phyloP scores from a whole-genome alignment of 805 yeast species.

The Starmerella davenportii region DNA sequence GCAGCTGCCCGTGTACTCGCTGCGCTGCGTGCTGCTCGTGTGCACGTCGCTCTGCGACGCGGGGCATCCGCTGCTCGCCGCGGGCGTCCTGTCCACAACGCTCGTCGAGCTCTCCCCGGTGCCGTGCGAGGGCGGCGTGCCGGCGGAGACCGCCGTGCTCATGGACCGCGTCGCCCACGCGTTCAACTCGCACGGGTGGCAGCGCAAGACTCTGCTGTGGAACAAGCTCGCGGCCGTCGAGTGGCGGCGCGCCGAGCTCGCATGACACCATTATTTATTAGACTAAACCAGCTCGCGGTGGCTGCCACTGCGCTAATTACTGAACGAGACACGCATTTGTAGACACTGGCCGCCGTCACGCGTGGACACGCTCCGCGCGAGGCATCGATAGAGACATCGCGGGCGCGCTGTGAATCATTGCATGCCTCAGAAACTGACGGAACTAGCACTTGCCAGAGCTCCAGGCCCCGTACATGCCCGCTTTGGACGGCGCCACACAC shows the following conservation, averaged over 20 bases:
- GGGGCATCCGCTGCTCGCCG: conserved; percentile 28
- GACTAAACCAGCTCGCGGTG: too few species aligned
- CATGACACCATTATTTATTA: not conserved
- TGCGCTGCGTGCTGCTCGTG: conserved; percentile 47
- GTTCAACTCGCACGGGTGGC: conserved; percentile 28
- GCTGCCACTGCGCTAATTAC: too few species aligned
- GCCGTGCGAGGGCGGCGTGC: conserved; percentile 6
- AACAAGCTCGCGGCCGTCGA: conserved; percentile 19
- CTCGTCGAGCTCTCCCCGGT: conserved; percentile 26
- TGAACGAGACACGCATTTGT: too few species aligned
- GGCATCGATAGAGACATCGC: too few species aligned
- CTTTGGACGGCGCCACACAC: too few species aligned
- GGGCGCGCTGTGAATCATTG: too few species aligned
- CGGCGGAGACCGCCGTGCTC: conserved; percentile 32
- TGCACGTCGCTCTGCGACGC: conserved; percentile 44
- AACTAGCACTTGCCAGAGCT: too few species aligned
- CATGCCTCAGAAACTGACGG: too few species aligned
- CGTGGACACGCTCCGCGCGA: too few species aligned
- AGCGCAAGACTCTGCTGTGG: conserved; percentile 65
- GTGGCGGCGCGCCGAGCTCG: conserved; percentile 5
- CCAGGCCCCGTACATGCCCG: too few species aligned
- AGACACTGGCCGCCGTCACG: too few species aligned
- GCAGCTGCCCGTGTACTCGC: conserved; percentile 48
- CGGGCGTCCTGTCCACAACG: conserved; percentile 30
- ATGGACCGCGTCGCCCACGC: conserved; percentile 40